phyloP scores from a whole-genome alignment of 768 basidiomycete species.

The Cubamyces sp. region DNA sequence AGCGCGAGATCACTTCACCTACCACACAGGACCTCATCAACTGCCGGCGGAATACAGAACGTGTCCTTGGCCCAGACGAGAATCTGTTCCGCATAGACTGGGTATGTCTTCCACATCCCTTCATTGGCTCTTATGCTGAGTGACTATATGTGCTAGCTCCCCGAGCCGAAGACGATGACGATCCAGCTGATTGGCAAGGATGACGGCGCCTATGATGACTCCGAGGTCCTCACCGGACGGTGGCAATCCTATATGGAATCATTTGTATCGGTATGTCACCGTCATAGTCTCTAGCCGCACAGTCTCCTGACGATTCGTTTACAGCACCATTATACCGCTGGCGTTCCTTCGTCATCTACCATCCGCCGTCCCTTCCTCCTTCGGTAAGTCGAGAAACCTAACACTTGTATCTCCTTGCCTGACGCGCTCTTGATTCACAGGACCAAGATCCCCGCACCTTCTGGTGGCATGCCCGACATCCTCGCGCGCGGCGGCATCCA shows the following conservation, averaged over 20 bases:
- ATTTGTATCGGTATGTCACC: slow-evolving; percentile 59
- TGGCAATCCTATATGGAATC: slow-evolving; percentile 84
- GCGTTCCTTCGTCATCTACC: slow-evolving; percentile 47
- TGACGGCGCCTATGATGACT: slow-evolving; percentile 73
- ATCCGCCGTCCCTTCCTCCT: slow-evolving; percentile 64
- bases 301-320: background rate
- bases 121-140: background rate
- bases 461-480: slow-evolving; percentile 20
- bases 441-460: slow-evolving; percentile 45
- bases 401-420: slow-evolving; percentile 33
- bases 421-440: background rate
- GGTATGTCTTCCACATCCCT: slow-evolving; percentile 46
- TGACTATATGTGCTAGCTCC: slow-evolving; percentile 48
- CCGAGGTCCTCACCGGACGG: slow-evolving; percentile 72
- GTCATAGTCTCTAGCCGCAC: too few species aligned
- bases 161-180: slow-evolving; percentile 67
- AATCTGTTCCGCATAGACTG: slow-evolving; percentile 82
- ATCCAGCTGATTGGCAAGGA: slow-evolving; percentile 82
- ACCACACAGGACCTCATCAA: slow-evolving; percentile 76
- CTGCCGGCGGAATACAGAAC: slow-evolving; percentile 67
- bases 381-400: slow-evolving; percentile 46
- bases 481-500: slow-evolving; percentile 60
- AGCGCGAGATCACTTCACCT: slow-evolving; percentile 58
- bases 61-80: slow-evolving; percentile 73
- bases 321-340: slow-evolving; percentile 63